Conservation (phyloP, 202 grass and related monocot genomes). For the Schoenoplectus tabernaemontani region DNA sequence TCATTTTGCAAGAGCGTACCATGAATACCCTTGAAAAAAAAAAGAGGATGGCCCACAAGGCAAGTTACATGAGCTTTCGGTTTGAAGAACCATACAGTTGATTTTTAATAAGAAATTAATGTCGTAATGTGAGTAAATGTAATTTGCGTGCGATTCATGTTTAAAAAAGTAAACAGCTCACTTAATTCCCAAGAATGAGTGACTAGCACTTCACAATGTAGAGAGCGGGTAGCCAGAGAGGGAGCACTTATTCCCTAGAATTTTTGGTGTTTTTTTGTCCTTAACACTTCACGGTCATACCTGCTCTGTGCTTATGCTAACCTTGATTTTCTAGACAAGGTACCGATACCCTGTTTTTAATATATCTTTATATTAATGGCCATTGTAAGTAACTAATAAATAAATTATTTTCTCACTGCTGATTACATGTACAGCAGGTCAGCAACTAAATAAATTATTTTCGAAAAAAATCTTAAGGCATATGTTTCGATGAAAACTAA, state of each 20-base stretch:
- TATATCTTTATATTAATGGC: no score
- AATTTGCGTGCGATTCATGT: not conserved
- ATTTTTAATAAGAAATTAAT: not conserved
- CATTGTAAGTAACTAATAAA: no score
- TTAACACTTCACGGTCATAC: not conserved
- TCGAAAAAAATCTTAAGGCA: not conserved
- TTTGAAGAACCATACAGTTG: not conserved
- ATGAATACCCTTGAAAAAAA: not conserved
- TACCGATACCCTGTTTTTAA: no score
- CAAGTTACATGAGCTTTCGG: slow-evolving; percentile 2
- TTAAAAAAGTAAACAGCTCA: not conserved
- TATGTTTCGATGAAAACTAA: not conserved
- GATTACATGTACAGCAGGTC: no score
- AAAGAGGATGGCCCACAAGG: not conserved
- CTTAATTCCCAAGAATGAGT: slow-evolving; percentile 9
- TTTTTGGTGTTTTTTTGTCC: not conserved
- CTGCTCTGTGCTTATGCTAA: not conserved
- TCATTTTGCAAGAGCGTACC: not conserved
- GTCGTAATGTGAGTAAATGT: not conserved
- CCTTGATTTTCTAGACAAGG: no score
- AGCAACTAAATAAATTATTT: no score
- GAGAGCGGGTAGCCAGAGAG: not conserved
- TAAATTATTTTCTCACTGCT: no score
- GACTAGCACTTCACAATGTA: not conserved
- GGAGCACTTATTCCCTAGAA: not conserved